These are phyloP conservation scores for Trichoderma gracile DNA, from an alignment of 2,329 filamentous ascomycete genomes.

Conservation along the genomic window DNA sequence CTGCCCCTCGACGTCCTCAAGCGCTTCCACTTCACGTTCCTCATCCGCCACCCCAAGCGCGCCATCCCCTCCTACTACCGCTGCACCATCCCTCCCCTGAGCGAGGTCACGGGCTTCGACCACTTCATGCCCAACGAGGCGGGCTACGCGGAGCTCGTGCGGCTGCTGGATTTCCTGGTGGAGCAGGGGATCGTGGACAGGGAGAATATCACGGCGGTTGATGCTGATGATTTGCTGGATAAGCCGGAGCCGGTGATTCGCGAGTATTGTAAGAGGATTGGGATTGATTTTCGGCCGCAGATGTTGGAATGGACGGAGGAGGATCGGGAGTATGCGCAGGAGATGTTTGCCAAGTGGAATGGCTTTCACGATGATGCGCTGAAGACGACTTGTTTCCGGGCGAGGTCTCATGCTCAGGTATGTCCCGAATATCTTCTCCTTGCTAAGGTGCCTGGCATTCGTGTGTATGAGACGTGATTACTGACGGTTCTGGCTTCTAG, in stretches of 20 bases:
- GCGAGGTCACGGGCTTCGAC: conserved; percentile 78
- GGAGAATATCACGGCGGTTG: conserved; percentile 76
- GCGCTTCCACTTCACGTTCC: conserved; percentile 90
- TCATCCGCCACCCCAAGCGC: conserved; percentile 92
- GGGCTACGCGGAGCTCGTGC: conserved; percentile 84
- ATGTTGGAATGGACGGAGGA: conserved; percentile 87
- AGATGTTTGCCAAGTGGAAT: conserved; percentile 92
- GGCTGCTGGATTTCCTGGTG: conserved; percentile 82
- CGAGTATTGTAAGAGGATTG: conserved; percentile 79
- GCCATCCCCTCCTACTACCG: conserved; percentile 93
- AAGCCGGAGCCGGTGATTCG: conserved; percentile 73
- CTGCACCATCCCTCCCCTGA: conserved; percentile 86
- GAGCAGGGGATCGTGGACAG: conserved; percentile 70
- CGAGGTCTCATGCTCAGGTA: conserved; percentile 64
- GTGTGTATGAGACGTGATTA: neutral
- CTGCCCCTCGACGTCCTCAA: conserved; percentile 72
- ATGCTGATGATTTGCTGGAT: conserved; percentile 92
- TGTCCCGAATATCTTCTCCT: conserved; percentile 31
- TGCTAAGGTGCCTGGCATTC: no score
- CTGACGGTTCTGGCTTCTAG: conserved; percentile 39
- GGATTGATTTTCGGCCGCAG: conserved; percentile 69
- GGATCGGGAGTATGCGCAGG: conserved; percentile 69
- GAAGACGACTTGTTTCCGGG: conserved; percentile 72
- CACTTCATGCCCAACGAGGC: conserved; percentile 86
- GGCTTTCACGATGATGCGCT: conserved; percentile 97